These are phyloP conservation scores for Haplosporangium gracile DNA, from an alignment of 192 early-diverging fungal species.

Conservation along the genomic window DNA sequence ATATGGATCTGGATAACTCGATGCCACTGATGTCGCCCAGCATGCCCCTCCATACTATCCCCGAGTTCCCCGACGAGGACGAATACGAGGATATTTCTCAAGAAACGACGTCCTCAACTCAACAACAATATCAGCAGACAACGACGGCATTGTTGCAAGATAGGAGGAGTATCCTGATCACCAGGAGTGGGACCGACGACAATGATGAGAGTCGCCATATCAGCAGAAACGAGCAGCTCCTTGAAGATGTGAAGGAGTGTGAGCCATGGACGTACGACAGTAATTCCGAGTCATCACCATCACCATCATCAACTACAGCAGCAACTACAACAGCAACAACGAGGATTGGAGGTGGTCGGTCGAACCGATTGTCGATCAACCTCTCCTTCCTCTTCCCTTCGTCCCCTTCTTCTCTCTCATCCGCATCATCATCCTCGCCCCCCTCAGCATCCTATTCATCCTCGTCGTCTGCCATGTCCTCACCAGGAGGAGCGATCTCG, in stretches of 20 bases:
- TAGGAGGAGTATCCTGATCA: no score
- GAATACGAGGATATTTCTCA: conserved; percentile 10
- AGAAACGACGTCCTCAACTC: not conserved
- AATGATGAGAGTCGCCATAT: no score
- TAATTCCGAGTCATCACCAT: not conserved
- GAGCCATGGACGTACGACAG: no score
- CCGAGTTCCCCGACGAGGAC: conserved; percentile 11
- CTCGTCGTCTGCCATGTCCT: conserved; percentile 37
- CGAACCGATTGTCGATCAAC: conserved; percentile 30
- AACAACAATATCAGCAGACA: not conserved
- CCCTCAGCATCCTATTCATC: conserved; percentile 33
- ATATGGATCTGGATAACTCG: conserved; percentile 13
- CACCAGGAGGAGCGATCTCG: conserved; percentile 25
- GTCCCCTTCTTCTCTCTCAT: not conserved
- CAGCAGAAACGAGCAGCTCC: no score
- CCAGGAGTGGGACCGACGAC: no score
- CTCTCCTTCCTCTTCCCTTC: conserved; percentile 27
- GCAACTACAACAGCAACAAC: not conserved
- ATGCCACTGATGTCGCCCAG: not conserved
- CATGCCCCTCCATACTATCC: conserved; percentile 26
- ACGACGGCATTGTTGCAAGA: not conserved
- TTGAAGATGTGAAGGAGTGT: no score
- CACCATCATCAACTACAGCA: not conserved
- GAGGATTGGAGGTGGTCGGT: not conserved
- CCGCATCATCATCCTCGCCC: conserved; percentile 19